A percentile compares a stretch with the other conserved stretches of the same genome.
Evolutionary conservation across 306 rosid genomes (phyloP).

Genomic region (Sophora flavescens): DNA sequence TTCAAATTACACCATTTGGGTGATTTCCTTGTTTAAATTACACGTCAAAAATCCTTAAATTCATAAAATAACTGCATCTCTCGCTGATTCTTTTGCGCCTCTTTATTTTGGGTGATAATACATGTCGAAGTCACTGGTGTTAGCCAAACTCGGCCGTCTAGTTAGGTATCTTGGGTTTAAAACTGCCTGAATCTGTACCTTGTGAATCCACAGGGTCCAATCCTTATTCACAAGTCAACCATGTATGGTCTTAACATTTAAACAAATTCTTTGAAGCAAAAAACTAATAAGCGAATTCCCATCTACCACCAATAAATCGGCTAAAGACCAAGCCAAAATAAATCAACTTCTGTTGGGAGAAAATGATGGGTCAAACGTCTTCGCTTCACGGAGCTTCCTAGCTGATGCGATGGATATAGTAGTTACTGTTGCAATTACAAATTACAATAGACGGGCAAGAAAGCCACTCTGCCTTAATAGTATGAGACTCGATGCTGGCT

Average conservation of each 20-base stretch:
- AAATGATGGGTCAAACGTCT: conserved; percentile 27
- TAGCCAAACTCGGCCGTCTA: not conserved
- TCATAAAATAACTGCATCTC: too few relatives aligned
- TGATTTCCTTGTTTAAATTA: too few relatives aligned
- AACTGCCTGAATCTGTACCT: not conserved
- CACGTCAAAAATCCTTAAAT: too few relatives aligned
- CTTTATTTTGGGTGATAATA: not conserved
- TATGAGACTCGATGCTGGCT: not conserved
- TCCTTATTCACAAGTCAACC: conserved; percentile 20
- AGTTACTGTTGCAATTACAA: conserved; percentile 13
- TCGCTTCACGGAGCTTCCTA: conserved; percentile 26
- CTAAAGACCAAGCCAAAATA: conserved; percentile 36
- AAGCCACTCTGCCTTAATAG: conserved; percentile 13
- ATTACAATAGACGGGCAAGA: conserved; percentile 24
- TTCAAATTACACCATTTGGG: too few relatives aligned
- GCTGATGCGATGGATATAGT: conserved; percentile 7
- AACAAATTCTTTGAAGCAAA: conserved; percentile 30
- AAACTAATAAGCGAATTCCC: not conserved
- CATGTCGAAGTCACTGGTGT: not conserved
- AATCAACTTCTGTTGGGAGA: conserved; percentile 26
- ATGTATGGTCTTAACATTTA: not conserved
- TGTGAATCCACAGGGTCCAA: not conserved
- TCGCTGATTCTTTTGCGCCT: too few relatives aligned
- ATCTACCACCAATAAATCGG: conserved; percentile 23
- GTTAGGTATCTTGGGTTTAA: not conserved